A percentile compares a stretch with the other conserved stretches of the same genome.
Conservation (phyloP, 768 basidiomycete genomes). For the Pulveroboletus frians region DNA sequence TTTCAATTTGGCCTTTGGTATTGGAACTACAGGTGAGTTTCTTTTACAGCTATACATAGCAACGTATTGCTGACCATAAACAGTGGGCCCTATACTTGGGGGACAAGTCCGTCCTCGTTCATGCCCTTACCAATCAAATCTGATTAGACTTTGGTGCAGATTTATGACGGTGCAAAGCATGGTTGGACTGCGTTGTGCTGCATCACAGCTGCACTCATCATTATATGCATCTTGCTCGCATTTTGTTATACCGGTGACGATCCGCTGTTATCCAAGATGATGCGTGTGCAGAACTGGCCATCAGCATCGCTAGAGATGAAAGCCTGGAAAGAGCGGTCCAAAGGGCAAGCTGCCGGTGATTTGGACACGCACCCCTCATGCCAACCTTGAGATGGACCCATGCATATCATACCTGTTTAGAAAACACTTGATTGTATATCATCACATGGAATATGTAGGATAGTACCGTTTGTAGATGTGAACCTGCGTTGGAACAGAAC, state of each 20-base stretch:
- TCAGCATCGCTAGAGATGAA: constrained; percentile 7
- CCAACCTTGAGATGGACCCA: not conserved
- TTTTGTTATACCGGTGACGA: constrained; percentile 47
- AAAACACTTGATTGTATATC: constrained; percentile 10
- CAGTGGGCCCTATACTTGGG: constrained; percentile 68
- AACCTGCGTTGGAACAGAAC: not conserved
- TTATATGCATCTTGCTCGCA: constrained; percentile 35
- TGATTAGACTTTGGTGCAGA: constrained; percentile 32
- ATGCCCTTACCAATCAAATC: not conserved
- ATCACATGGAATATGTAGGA: constrained; percentile 8
- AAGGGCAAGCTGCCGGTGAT: constrained; percentile 1
- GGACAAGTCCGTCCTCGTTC: constrained; percentile 47
- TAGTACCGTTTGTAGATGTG: constrained; percentile 1
- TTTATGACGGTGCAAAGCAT: constrained; percentile 49
- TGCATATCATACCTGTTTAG: constrained; percentile 1
- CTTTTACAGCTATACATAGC: not conserved
- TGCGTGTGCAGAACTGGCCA: constrained; percentile 18
- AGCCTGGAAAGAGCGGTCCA: constrained; percentile 1
- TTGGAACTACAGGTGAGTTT: constrained; percentile 54
- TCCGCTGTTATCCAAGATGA: constrained; percentile 33
- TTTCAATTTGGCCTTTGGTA: constrained; percentile 66
- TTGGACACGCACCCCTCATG: constrained; percentile 2
- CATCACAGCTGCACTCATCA: constrained; percentile 41
- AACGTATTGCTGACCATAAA: constrained; percentile 1
- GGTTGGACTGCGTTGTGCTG: constrained; percentile 62